Evolutionary conservation across 139 green algal species (phyloP).

Genomic region (Volvox africanus): DNA sequence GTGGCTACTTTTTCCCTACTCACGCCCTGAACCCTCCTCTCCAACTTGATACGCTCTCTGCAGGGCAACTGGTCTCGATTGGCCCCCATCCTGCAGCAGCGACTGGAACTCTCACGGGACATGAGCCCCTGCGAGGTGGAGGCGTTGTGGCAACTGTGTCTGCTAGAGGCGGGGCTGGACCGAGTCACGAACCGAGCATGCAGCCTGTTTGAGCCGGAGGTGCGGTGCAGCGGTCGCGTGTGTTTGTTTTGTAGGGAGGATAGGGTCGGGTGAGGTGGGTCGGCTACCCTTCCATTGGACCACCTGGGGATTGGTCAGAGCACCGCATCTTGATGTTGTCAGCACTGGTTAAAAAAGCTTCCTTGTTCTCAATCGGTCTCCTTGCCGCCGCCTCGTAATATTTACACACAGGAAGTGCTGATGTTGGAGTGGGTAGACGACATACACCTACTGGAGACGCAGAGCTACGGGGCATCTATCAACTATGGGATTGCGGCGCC

Average conservation of each 20-base stretch:
- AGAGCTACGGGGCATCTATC: slow-evolving; percentile 53
- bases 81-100: slow-evolving; percentile 42
- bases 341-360: too few relatives aligned
- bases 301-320: too few relatives aligned
- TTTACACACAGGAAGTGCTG: slow-evolving; percentile 26
- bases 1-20: too few relatives aligned
- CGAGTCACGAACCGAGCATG: neutral
- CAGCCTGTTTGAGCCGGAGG: slow-evolving; percentile 33
- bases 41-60: neutral
- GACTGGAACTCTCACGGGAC: slow-evolving; percentile 47
- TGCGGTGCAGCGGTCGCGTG: neutral
- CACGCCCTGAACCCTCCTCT: neutral
- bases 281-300: neutral
- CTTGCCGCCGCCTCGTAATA: neutral
- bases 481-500: slow-evolving; percentile 61
- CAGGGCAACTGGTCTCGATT: slow-evolving; percentile 54
- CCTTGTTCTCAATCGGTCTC: too few relatives aligned
- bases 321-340: too few relatives aligned
- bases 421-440: slow-evolving; percentile 75
- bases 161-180: slow-evolving; percentile 57
- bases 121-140: slow-evolving; percentile 64
- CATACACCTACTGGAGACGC: slow-evolving; percentile 64
- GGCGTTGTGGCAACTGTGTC: slow-evolving; percentile 71
- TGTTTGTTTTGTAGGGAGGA: neutral
- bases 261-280: neutral